Percentiles rank a stretch among this genome's conserved stretches.
Conservation (phyloP, 2,329 filamentous ascomycete genomes). For the Chaetomium strumarium region DNA sequence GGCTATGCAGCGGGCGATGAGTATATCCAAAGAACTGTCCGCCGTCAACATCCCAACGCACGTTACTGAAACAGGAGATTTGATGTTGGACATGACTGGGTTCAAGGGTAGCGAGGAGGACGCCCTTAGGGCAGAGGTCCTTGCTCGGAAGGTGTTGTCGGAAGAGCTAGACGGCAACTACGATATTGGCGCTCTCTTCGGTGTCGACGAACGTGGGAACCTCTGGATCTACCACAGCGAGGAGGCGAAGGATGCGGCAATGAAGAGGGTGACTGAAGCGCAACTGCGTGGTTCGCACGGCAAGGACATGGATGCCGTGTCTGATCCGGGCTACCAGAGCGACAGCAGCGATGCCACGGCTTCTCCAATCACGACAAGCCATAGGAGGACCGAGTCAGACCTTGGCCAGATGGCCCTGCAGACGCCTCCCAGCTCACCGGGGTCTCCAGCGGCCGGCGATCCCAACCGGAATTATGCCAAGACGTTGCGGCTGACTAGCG, state of each 20-base stretch:
- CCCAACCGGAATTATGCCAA: conserved; percentile 90
- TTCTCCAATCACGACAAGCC: conserved; percentile 41
- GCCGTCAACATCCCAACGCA: conserved; percentile 87
- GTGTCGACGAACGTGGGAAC: conserved; percentile 91
- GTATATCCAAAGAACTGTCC: conserved; percentile 79
- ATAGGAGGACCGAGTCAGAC: conserved; percentile 63
- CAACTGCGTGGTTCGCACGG: conserved; percentile 43
- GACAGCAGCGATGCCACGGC: conserved; percentile 64
- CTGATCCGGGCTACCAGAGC: conserved; percentile 92
- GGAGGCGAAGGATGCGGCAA: conserved; percentile 85
- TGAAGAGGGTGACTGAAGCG: conserved; percentile 55
- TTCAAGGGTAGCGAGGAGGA: conserved; percentile 95
- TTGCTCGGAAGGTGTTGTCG: conserved; percentile 84
- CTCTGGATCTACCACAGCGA: conserved; percentile 99
- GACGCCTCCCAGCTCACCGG: conserved; percentile 66
- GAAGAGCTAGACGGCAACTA: conserved; percentile 94
- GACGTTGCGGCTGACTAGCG: conserved; percentile 88
- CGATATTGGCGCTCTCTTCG: conserved; percentile 91
- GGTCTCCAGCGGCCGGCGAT: conserved; percentile 58
- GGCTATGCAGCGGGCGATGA: conserved; percentile 75
- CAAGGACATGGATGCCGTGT: conserved; percentile 70
- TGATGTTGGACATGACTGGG: conserved; percentile 97
- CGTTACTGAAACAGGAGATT: conserved; percentile 85
- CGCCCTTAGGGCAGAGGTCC: conserved; percentile 82
- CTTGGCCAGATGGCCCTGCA: conserved; percentile 48